A percentile compares a stretch with the other conserved stretches of the same genome.
These are phyloP conservation scores for Marsdenia floribunda DNA, from an alignment of 257 asterid genomes.

Conservation along the genomic window DNA sequence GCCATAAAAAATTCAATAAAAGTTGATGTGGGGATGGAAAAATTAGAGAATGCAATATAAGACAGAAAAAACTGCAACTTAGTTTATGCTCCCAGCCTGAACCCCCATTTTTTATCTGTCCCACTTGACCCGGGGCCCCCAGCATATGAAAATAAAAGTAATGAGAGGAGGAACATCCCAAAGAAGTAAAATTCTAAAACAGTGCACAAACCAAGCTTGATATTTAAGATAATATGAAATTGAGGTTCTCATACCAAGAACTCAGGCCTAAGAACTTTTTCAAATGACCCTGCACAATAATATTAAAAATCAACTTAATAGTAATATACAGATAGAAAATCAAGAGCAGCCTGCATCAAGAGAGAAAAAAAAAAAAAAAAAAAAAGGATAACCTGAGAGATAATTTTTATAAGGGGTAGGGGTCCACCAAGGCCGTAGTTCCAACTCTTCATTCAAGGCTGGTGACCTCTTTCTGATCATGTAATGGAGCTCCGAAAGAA, in stretches of 20 bases:
- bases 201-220: slow-evolving; percentile 1
- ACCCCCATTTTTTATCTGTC: neutral
- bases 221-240: slow-evolving; percentile 11
- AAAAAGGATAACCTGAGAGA: slow-evolving; percentile 89
- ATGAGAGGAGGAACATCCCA: neutral
- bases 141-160: neutral
- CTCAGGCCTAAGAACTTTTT: slow-evolving; percentile 75
- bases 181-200: neutral
- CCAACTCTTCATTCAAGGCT: slow-evolving; percentile 81
- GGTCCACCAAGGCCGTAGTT: slow-evolving; percentile 99
- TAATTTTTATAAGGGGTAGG: slow-evolving; percentile 79
- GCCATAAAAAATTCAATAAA: slow-evolving; percentile 24
- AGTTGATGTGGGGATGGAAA: neutral
- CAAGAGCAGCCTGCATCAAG: neutral
- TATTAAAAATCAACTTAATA: slow-evolving; percentile 3
- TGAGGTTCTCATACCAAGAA: slow-evolving; percentile 47
- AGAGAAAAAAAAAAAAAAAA: too few species aligned
- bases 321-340: neutral
- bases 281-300: slow-evolving; percentile 72
- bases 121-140: neutral
- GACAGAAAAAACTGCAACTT: neutral
- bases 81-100: too few species aligned
- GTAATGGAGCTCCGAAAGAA: slow-evolving; percentile 69
- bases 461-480: slow-evolving; percentile 63
- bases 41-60: neutral